These are phyloP conservation scores for Crocinoboletus sp. DNA, from an alignment of 1,284 basidiomycete genomes.

Conservation along the genomic window DNA sequence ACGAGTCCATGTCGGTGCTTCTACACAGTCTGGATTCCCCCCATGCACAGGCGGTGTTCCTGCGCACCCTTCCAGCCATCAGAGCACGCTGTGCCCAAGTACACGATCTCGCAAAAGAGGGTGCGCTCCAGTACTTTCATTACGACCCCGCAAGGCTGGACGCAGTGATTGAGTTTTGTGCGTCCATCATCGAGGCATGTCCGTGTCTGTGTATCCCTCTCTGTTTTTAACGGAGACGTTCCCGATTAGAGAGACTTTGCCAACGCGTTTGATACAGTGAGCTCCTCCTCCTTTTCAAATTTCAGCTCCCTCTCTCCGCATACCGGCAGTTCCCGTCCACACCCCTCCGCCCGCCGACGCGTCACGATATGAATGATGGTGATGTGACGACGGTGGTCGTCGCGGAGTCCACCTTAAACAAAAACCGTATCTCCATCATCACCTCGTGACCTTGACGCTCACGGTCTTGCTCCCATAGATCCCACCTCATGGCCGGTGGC, in stretches of 20 bases:
- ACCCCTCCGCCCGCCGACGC: constrained; percentile 10
- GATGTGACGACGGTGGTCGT: not conserved
- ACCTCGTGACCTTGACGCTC: constrained; percentile 3
- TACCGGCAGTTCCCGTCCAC: constrained; percentile 1
- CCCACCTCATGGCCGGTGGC: constrained; percentile 87
- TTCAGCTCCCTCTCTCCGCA: not conserved
- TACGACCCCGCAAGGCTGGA: constrained; percentile 76
- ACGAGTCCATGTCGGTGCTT: constrained; percentile 7
- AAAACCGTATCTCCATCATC: not conserved
- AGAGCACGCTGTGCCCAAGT: constrained; percentile 81
- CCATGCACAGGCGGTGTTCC: constrained; percentile 54
- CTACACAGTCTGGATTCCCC: constrained; percentile 13
- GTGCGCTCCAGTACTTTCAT: constrained; percentile 80
- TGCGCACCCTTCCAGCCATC: constrained; percentile 85
- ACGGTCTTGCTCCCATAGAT: constrained; percentile 54
- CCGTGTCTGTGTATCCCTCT: not conserved
- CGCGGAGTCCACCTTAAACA: not conserved
- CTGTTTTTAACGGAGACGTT: too few species aligned
- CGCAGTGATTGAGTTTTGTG: constrained; percentile 77
- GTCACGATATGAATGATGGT: too few species aligned
- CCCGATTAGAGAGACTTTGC: constrained; percentile 81
- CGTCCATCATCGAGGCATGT: constrained; percentile 71
- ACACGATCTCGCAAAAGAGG: constrained; percentile 68
- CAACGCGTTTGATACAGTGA: constrained; percentile 52
- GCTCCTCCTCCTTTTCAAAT: not conserved